These are phyloP conservation scores for Pelargonium citronellum DNA, from an alignment of 441 rosid genomes.

Conservation along the genomic window DNA sequence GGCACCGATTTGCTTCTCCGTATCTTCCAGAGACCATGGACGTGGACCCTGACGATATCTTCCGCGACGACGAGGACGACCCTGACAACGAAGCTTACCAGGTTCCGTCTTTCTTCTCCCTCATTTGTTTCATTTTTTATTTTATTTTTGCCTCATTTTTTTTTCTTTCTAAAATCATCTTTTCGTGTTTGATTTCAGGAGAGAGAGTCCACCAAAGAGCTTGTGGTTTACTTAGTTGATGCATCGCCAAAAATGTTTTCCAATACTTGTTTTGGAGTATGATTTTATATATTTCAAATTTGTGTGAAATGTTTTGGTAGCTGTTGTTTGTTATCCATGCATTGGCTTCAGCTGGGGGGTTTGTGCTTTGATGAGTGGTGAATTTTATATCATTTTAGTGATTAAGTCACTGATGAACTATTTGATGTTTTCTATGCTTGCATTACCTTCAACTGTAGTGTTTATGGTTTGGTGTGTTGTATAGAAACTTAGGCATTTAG, in stretches of 20 bases:
- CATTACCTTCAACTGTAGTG: neutral
- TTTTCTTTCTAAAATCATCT: neutral
- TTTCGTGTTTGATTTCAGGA: conserved; percentile 34
- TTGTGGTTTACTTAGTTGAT: conserved; percentile 65
- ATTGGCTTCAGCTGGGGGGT: neutral
- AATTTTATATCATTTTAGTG: neutral
- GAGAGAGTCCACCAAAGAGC: conserved; percentile 59
- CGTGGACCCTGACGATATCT: conserved; percentile 77
- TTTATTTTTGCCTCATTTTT: neutral
- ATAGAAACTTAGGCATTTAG: neutral
- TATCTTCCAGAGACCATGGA: conserved; percentile 33
- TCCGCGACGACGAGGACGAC: conserved; percentile 78
- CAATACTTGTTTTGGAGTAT: conserved; percentile 46
- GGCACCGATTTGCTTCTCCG: neutral
- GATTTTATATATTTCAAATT: conserved; percentile 14
- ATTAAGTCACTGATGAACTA: neutral
- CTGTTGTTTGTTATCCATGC: neutral
- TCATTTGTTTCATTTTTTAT: neutral
- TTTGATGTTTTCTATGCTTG: neutral
- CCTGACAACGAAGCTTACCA: conserved; percentile 53
- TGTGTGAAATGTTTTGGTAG: neutral
- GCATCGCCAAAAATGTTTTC: conserved; percentile 86
- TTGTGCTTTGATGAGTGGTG: neutral
- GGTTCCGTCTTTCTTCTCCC: conserved; percentile 30
- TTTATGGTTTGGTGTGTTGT: neutral